A percentile compares a stretch with the other conserved stretches of the same genome.
These are phyloP conservation scores for Gastrolobium bilobum DNA, from an alignment of 306 rosid species.

Conservation along the genomic window DNA sequence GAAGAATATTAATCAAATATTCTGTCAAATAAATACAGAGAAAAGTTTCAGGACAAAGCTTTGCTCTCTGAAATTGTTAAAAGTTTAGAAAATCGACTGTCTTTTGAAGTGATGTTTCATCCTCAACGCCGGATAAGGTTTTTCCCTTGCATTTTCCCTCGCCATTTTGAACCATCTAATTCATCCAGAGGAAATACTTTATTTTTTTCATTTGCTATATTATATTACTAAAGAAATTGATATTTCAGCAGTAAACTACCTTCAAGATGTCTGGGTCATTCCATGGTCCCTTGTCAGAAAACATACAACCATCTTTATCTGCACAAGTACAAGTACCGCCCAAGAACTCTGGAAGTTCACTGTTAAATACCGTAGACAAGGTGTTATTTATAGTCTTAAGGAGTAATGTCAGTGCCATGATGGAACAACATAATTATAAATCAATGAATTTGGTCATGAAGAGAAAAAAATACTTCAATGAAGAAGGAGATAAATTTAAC, in stretches of 20 bases:
- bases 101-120: slow-evolving; percentile 55
- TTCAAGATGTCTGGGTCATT: slow-evolving; percentile 80
- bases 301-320: slow-evolving; percentile 96
- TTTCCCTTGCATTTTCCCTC: slow-evolving; percentile 65
- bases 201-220: slow-evolving; percentile 41
- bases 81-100: slow-evolving; percentile 35
- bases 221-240: background rate
- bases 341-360: slow-evolving; percentile 93
- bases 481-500: slow-evolving; percentile 50
- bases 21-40: background rate
- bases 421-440: background rate
- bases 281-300: slow-evolving; percentile 99
- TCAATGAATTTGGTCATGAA: slow-evolving; percentile 19
- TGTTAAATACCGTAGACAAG: slow-evolving; percentile 46
- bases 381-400: slow-evolving; percentile 35
- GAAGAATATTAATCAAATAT: background rate
- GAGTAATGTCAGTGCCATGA: no score
- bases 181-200: slow-evolving; percentile 40
- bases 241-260: slow-evolving; percentile 58
- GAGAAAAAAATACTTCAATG: slow-evolving; percentile 1
- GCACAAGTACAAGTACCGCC: slow-evolving; percentile 96
- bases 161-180: slow-evolving; percentile 87
- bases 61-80: slow-evolving; percentile 1
- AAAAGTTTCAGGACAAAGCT: slow-evolving; percentile 25
- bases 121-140: slow-evolving; percentile 55